phyloP scores from a whole-genome alignment of 768 basidiomycete species.

The Grammothele lineata region DNA sequence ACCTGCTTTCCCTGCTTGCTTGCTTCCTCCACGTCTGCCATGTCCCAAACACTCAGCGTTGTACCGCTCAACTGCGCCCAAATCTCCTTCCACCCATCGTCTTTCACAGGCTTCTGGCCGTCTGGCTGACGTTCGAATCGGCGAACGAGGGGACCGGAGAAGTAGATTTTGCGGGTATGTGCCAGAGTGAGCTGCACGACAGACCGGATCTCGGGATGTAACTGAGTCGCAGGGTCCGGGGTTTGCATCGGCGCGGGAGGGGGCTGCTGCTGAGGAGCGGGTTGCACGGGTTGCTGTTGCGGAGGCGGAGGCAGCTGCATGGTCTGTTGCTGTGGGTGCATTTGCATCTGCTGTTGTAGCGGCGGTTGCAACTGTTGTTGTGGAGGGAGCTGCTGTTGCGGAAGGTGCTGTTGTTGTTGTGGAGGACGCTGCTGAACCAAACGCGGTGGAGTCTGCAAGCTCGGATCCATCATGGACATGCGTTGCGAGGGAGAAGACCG shows the following conservation, averaged over 20 bases:
- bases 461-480: constrained; percentile 1
- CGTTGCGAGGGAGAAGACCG: constrained; percentile 4
- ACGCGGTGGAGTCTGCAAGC: constrained; percentile 1
- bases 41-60: constrained; percentile 88
- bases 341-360: constrained; percentile 4
- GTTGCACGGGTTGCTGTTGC: constrained; percentile 21
- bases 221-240: constrained; percentile 26
- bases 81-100: constrained; percentile 79
- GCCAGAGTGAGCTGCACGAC: constrained; percentile 69
- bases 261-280: constrained; percentile 24
- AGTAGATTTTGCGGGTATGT: constrained; percentile 84
- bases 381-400: not conserved
- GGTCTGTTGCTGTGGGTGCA: not conserved
- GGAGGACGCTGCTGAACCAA: constrained; percentile 7
- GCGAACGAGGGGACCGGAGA: constrained; percentile 78
- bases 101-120: constrained; percentile 63
- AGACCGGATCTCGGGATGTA: constrained; percentile 82
- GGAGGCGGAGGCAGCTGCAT: constrained; percentile 10
- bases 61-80: constrained; percentile 91
- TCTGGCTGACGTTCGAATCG: constrained; percentile 75
- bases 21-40: constrained; percentile 83
- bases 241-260: constrained; percentile 47
- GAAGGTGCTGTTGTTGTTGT: constrained; percentile 2
- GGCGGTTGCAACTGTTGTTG: constrained; percentile 7
- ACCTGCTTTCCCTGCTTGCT: constrained; percentile 76